Evolutionary conservation across 257 asterid genomes (phyloP).

Genomic region (Gynochthodes officinalis): DNA sequence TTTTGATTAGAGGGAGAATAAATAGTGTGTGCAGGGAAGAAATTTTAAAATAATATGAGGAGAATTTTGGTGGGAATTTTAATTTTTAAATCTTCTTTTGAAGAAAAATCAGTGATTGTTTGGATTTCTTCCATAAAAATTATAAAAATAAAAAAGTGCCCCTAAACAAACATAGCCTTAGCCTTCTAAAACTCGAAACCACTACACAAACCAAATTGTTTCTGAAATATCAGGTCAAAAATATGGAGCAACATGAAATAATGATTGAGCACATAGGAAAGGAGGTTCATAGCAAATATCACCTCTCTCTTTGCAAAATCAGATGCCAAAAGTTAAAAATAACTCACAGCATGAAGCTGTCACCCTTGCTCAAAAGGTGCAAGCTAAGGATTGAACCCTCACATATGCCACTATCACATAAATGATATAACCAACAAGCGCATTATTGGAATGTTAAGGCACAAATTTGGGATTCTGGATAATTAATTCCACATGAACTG

Average conservation of each 20-base stretch:
- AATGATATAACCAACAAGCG: too few species aligned
- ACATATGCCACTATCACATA: background rate
- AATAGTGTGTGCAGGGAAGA: too few species aligned
- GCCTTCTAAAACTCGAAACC: background rate
- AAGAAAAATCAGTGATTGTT: too few species aligned
- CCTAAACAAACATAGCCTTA: too few species aligned
- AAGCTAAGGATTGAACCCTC: background rate
- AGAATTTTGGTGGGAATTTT: too few species aligned
- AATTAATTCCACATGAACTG: too few species aligned
- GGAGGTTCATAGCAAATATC: background rate
- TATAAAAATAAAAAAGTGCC: too few species aligned
- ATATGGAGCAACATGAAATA: background rate
- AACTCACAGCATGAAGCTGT: background rate
- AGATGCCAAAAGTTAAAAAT: background rate
- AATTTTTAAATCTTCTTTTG: too few species aligned
- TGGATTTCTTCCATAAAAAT: too few species aligned
- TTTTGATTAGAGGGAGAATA: too few species aligned
- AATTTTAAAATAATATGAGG: too few species aligned
- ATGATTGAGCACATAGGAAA: background rate
- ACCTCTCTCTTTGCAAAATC: background rate
- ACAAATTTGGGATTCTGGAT: too few species aligned
- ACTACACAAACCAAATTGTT: background rate
- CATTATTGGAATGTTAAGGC: background rate
- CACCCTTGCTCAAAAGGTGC: background rate
- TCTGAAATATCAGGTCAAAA: background rate